phyloP scores from a whole-genome alignment of 2,329 filamentous ascomycete genomes.

The Helotiales sp. region DNA sequence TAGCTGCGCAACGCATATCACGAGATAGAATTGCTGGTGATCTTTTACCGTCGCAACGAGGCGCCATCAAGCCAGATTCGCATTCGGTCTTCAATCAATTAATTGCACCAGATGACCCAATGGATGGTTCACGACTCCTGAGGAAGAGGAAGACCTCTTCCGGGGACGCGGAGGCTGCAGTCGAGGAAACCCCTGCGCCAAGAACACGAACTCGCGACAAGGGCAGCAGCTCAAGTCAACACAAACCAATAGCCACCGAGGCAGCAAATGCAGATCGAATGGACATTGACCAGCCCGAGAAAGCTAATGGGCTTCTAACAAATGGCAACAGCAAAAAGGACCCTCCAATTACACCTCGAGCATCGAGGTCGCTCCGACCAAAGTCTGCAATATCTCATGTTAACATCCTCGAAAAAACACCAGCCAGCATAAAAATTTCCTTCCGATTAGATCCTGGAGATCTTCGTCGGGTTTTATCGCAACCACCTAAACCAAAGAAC shows the following conservation, averaged over 20 bases:
- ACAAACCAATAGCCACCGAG: conserved; percentile 14
- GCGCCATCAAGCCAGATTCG: conserved; percentile 64
- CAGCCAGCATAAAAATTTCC: conserved; percentile 50
- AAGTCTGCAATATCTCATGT: conserved; percentile 43
- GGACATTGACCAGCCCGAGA: conserved; percentile 13
- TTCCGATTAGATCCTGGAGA: conserved; percentile 58
- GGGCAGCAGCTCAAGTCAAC: conserved; percentile 21
- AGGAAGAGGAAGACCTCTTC: conserved; percentile 85
- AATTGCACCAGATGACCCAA: conserved; percentile 69
- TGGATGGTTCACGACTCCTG: conserved; percentile 75
- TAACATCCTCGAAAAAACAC: conserved; percentile 38
- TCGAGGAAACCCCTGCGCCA: conserved; percentile 51
- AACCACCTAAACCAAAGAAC: conserved; percentile 58
- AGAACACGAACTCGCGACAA: conserved; percentile 48
- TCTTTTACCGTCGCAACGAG: conserved; percentile 67
- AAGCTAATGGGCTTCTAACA: conserved; percentile 8
- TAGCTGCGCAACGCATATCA: conserved; percentile 51
- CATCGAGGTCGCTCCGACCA: conserved; percentile 59
- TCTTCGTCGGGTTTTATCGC: conserved; percentile 59
- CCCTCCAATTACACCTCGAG: conserved; percentile 37
- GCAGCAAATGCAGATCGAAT: conserved; percentile 11
- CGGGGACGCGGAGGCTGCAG: conserved; percentile 50
- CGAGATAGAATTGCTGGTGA: conserved; percentile 69
- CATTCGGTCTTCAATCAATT: conserved; percentile 77
- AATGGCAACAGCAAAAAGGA: conserved; percentile 27